Evolutionary conservation across 2,329 filamentous ascomycete genomes (phyloP), one percentile per base, ranked within the genome.

Genomic region (Alternaria arborescens): DNA sequence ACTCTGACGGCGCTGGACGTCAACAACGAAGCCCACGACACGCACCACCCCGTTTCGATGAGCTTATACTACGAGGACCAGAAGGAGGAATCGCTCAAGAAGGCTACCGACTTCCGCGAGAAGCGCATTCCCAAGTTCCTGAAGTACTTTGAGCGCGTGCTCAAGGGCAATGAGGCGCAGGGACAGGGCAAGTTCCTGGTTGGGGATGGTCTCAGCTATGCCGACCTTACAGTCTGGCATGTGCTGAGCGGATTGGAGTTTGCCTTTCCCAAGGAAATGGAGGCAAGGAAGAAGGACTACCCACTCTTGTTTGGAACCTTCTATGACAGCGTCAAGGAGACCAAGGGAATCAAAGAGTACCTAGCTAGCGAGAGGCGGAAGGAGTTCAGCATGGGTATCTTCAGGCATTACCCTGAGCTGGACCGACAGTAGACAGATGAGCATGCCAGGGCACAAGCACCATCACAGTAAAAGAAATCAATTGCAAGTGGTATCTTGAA

Each of bases 171-270:
- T 67, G 81, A 85, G 30, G 85, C 83, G 60, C 82, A 83, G 0
- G 85, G 86, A 0, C 81, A 87, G 5, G 86, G 79, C 3, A 83
- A 86, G 24, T 92, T 89, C 83, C 76, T 94, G 0, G 89, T 92
- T 46, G 89, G 88, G 0, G 84, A 82, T 0, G 80, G 80, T 62
- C 67, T 94, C 64, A 91, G 87, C 0, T 92, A 90, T 76, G 91
- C 90, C 14, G 91, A 94, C 73, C 81, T 91, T 50, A 89, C 91
- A 2, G 73, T 93, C 1, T 94, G 90, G 82, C 90, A 93, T 78
- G 88, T 89, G 16, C 54, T 84, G 34, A 80, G 82, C 65, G 82
- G 82, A 3, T 78, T 87, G 40, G 81, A 82, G 50, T 90, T 85
- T 77, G 88, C 90, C 14, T 94, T 93, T 69, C 90, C 89, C 1